Evolutionary conservation across 768 basidiomycete genomes (phyloP).

Genomic region (Tulasnella sp.): DNA sequence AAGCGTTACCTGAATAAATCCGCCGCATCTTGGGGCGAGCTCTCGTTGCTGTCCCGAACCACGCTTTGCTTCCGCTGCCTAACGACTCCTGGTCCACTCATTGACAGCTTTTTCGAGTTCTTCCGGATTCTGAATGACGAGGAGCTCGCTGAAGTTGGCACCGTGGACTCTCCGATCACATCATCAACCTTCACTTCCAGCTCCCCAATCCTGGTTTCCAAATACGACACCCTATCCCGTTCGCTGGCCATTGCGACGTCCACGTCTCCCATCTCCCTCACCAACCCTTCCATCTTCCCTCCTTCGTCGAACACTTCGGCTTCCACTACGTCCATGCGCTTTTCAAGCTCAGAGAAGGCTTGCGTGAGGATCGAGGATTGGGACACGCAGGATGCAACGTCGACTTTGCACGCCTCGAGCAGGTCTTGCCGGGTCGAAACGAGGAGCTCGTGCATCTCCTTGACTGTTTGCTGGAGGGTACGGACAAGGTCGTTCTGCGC

Average conservation of each 20-base stretch:
- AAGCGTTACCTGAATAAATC: neutral
- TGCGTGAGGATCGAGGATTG: neutral
- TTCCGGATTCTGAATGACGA: neutral
- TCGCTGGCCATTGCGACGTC: slow-evolving; percentile 7
- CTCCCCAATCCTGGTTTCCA: neutral
- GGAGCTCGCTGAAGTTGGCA: neutral
- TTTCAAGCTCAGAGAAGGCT: neutral
- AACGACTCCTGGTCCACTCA: neutral
- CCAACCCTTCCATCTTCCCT: neutral
- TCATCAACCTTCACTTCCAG: slow-evolving; percentile 5
- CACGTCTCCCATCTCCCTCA: slow-evolving; percentile 11
- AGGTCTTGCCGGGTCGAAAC: slow-evolving; percentile 7
- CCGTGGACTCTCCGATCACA: neutral
- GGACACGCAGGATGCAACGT: neutral
- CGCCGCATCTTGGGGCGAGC: neutral
- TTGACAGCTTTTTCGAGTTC: neutral
- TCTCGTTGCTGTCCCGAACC: neutral
- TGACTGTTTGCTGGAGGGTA: neutral
- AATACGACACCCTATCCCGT: neutral
- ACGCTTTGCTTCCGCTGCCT: neutral
- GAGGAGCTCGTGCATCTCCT: slow-evolving; percentile 10
- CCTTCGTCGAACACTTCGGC: neutral
- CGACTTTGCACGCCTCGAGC: neutral
- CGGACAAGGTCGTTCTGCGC: slow-evolving; percentile 2
- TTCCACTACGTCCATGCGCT: neutral